A percentile compares a stretch with the other conserved stretches of the same genome.
Conservation (phyloP, 2,329 filamentous ascomycete species). For the Cordyceps pruinosa region DNA sequence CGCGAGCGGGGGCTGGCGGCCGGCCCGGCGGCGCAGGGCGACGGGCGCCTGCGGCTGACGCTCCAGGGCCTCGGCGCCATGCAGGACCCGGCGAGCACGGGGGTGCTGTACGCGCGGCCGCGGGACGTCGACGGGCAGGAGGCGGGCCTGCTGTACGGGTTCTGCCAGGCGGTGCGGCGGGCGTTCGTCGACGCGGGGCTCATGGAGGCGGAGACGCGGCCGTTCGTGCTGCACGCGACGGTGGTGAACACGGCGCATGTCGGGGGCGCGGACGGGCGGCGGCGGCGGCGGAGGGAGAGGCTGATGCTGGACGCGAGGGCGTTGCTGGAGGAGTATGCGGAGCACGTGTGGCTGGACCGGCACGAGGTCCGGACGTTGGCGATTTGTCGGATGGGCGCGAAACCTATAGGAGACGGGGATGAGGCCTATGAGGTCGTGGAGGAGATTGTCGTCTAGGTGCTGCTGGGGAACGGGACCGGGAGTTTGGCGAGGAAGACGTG, state of each 20-base stretch:
- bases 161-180: slow-evolving; percentile 50
- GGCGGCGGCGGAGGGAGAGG: slow-evolving; percentile 30
- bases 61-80: slow-evolving; percentile 54
- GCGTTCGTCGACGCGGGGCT: slow-evolving; percentile 50
- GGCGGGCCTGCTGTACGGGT: slow-evolving; percentile 40
- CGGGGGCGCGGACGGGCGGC: slow-evolving; percentile 31
- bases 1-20: no score
- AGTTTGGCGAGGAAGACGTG: no score
- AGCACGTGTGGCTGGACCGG: slow-evolving; percentile 63
- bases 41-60: slow-evolving; percentile 33
- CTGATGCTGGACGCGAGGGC: slow-evolving; percentile 47
- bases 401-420: slow-evolving; percentile 50
- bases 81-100: slow-evolving; percentile 48
- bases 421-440: slow-evolving; percentile 48
- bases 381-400: slow-evolving; percentile 85
- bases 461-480: neutral
- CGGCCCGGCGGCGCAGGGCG: neutral
- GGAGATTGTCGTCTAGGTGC: slow-evolving; percentile 34
- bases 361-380: slow-evolving; percentile 63
- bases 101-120: slow-evolving; percentile 60
- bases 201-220: slow-evolving; percentile 49
- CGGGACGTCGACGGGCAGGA: slow-evolving; percentile 35
- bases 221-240: slow-evolving; percentile 74
- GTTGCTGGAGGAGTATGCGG: slow-evolving; percentile 53
- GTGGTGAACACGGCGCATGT: slow-evolving; percentile 81